Conservation (phyloP, 2,329 filamentous ascomycete species). For the Cytospora leucostoma region DNA sequence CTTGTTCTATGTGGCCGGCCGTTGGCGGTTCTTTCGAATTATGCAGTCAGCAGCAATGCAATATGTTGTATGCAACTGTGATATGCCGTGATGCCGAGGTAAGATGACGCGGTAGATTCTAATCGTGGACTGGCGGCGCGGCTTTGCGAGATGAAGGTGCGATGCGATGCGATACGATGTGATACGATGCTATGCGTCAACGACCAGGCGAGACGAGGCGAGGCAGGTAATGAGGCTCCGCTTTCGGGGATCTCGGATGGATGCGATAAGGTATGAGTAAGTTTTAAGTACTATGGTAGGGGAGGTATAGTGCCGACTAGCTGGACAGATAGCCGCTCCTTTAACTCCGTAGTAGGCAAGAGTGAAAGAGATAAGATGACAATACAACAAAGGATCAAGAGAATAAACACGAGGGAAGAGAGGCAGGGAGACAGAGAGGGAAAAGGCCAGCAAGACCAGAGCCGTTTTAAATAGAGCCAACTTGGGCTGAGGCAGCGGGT, state of each 20-base stretch:
- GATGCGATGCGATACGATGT: background rate
- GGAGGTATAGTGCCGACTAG: background rate
- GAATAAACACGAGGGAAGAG: too few relatives aligned
- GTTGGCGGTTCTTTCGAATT: background rate
- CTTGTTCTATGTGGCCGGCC: background rate
- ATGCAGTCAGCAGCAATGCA: background rate
- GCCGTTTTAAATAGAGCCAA: too few relatives aligned
- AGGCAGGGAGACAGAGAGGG: too few relatives aligned
- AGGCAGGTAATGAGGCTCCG: slow-evolving; percentile 28
- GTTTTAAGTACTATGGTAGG: background rate
- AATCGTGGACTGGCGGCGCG: background rate
- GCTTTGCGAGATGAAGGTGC: slow-evolving; percentile 11
- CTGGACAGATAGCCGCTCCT: background rate
- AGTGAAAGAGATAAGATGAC: too few relatives aligned
- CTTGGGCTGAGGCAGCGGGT: too few relatives aligned
- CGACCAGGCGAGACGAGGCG: slow-evolving; percentile 24
- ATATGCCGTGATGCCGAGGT: slow-evolving; percentile 6
- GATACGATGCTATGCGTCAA: slow-evolving; percentile 8
- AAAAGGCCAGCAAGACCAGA: too few relatives aligned
- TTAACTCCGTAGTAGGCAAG: too few relatives aligned
- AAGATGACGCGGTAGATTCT: background rate
- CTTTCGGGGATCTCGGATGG: slow-evolving; percentile 25
- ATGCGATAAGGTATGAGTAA: background rate
- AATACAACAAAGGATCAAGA: too few relatives aligned
- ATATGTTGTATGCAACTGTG: background rate